phyloP scores from a whole-genome alignment of 805 yeast species.

The Kregervanrija fluxuum region DNA sequence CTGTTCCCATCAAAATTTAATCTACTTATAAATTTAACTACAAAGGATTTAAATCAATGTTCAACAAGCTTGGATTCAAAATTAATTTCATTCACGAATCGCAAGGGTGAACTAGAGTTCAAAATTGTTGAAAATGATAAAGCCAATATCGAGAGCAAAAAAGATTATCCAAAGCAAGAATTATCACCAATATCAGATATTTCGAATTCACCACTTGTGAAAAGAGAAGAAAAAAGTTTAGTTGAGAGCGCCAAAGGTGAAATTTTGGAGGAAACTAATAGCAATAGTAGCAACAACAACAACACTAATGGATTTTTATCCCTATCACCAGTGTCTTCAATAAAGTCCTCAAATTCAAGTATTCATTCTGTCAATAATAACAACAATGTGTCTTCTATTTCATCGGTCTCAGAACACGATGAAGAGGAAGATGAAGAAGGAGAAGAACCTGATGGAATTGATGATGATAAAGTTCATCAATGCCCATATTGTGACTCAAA shows the following conservation, averaged over 20 bases:
- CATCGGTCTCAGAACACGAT: slow-evolving; percentile 2
- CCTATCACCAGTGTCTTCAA: slow-evolving; percentile 29
- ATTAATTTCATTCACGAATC: slow-evolving; percentile 44
- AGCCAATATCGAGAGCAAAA: slow-evolving; percentile 3
- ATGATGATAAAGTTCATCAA: slow-evolving; percentile 8
- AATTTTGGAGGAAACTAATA: not conserved
- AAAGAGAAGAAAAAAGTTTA: not conserved
- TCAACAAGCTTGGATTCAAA: slow-evolving; percentile 40
- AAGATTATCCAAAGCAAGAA: slow-evolving; percentile 11
- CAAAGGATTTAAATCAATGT: slow-evolving; percentile 25
- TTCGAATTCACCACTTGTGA: slow-evolving; percentile 11
- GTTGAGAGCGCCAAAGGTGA: no score
- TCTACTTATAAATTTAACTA: no score
- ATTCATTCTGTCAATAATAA: slow-evolving; percentile 1
- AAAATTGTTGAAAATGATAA: slow-evolving; percentile 35
- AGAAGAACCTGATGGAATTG: slow-evolving; percentile 17
- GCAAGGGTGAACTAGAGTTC: slow-evolving; percentile 53
- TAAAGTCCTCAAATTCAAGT: slow-evolving; percentile 21
- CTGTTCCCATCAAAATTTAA: no score
- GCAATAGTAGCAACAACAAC: not conserved
- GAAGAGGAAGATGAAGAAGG: slow-evolving; percentile 6
- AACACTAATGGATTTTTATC: slow-evolving; percentile 11
- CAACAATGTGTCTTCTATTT: slow-evolving; percentile 3
- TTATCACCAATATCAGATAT: slow-evolving; percentile 23
- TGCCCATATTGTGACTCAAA: slow-evolving; percentile 43